Conservation (phyloP, 768 basidiomycete species). For the Kwoniella dendrophila region DNA sequence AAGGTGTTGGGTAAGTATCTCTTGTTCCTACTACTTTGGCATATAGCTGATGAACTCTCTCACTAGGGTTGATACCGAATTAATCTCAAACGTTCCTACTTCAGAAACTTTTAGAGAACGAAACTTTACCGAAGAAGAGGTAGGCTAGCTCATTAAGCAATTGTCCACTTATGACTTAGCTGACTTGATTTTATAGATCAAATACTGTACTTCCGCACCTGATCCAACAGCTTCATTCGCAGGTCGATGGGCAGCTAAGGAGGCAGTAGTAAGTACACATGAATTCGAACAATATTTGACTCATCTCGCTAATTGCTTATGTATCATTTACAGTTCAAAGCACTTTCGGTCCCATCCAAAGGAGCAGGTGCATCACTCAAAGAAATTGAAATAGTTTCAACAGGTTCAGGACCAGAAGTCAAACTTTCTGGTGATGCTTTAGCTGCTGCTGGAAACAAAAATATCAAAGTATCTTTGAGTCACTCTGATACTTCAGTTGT, state of each 20-base stretch:
- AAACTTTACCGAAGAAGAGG: conserved; percentile 88
- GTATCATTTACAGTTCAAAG: conserved; percentile 68
- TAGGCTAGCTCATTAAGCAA: conserved; percentile 10
- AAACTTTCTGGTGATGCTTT: conserved; percentile 65
- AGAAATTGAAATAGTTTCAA: conserved; percentile 90
- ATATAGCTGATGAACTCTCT: conserved; percentile 16
- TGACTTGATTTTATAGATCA: conserved; percentile 55
- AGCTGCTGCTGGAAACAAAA: conserved; percentile 69
- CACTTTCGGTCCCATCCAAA: conserved; percentile 81
- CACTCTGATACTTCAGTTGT: conserved; percentile 79
- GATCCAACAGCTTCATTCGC: conserved; percentile 88
- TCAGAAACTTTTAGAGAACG: conserved; percentile 83
- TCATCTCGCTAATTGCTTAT: neutral
- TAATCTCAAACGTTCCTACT: conserved; percentile 89
- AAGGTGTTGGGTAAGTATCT: conserved; percentile 68
- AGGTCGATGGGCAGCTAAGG: conserved; percentile 95
- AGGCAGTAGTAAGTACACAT: conserved; percentile 62
- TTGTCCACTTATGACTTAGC: neutral
- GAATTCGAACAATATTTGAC: neutral
- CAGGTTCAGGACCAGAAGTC: conserved; percentile 71
- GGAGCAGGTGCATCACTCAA: conserved; percentile 94
- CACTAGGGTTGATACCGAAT: conserved; percentile 62
- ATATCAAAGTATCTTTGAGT: conserved; percentile 82
- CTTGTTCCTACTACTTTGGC: neutral
- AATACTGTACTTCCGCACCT: conserved; percentile 84